Evolutionary conservation across 129 eudicot genomes (phyloP).

Genomic region (Pseudognaphalium luteoalbum): DNA sequence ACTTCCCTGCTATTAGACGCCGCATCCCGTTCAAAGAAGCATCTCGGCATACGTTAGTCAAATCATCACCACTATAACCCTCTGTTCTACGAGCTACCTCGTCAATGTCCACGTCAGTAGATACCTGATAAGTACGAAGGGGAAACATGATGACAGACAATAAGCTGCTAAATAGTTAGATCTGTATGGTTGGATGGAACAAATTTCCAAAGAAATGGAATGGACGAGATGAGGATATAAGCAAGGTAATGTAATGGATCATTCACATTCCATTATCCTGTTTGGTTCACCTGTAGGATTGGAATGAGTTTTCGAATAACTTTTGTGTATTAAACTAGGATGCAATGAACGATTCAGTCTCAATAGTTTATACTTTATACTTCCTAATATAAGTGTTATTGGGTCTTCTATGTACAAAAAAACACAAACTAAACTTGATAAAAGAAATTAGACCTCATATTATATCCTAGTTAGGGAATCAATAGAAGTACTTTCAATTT

Average conservation of each 20-base stretch:
- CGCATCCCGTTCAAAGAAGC: conserved; percentile 97
- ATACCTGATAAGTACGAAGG: conserved; percentile 19
- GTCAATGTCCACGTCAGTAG: conserved; percentile 79
- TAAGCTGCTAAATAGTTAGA: no score
- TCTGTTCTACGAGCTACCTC: conserved; percentile 93
- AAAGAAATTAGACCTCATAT: background rate
- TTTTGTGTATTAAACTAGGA: background rate
- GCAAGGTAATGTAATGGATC: background rate
- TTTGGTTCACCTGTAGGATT: no score
- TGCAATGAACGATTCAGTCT: background rate
- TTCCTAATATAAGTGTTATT: background rate
- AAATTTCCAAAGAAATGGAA: background rate
- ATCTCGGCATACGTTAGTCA: conserved; percentile 90
- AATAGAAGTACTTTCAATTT: no score
- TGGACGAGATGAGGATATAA: background rate
- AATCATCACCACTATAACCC: conserved; percentile 98
- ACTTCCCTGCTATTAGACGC: conserved; percentile 91
- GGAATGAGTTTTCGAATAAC: background rate
- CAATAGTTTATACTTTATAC: background rate
- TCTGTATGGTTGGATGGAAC: background rate
- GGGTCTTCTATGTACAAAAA: no score
- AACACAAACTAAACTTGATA: background rate
- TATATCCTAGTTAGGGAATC: no score
- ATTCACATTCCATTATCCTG: no score
- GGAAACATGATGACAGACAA: background rate